phyloP scores from a whole-genome alignment of 495 filamentous ascomycete genomes.

The Penicillium maclennaniae region DNA sequence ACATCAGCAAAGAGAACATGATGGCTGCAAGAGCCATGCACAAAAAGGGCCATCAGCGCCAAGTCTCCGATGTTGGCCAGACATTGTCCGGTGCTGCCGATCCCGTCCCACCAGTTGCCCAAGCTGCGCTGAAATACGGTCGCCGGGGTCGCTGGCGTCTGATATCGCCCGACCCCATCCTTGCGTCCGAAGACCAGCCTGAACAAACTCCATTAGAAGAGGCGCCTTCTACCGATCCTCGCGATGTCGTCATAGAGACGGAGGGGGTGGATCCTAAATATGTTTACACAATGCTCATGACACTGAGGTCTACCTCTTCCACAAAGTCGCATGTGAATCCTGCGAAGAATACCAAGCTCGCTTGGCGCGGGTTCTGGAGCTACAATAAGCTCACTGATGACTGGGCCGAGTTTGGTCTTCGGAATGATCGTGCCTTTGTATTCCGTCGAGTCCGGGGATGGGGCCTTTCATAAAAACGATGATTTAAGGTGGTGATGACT shows the following conservation, averaged over 20 bases:
- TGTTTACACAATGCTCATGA: conserved; percentile 72
- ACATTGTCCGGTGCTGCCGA: conserved; percentile 31
- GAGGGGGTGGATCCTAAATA: conserved; percentile 76
- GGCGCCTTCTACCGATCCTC: conserved; percentile 21
- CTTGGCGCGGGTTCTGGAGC: conserved; percentile 89
- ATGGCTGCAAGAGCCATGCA: conserved; percentile 27
- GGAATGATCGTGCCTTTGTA: conserved; percentile 80
- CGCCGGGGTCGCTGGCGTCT: conserved; percentile 60
- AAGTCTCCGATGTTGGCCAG: conserved; percentile 38
- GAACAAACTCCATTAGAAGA: conserved; percentile 6
- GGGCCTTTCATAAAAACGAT: conserved; percentile 32
- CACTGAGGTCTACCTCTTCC: conserved; percentile 57
- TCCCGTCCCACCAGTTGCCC: conserved; percentile 35
- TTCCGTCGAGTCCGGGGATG: conserved; percentile 72
- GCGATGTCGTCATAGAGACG: conserved; percentile 74
- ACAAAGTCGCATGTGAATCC: conserved; percentile 36
- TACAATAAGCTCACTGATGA: conserved; percentile 88
- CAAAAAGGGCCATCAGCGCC: conserved; percentile 31
- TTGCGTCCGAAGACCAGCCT: conserved; percentile 14
- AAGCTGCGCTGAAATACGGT: conserved; percentile 53
- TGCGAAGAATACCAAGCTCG: conserved; percentile 72
- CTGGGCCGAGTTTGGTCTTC: conserved; percentile 79
- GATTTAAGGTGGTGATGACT: conserved; percentile 8
- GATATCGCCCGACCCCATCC: conserved; percentile 30
- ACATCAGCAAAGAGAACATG: conserved; percentile 56